Evolutionary conservation across 768 basidiomycete species (phyloP), one percentile per base, ranked within the genome.

Genomic region (Suillus clintonianus): DNA sequence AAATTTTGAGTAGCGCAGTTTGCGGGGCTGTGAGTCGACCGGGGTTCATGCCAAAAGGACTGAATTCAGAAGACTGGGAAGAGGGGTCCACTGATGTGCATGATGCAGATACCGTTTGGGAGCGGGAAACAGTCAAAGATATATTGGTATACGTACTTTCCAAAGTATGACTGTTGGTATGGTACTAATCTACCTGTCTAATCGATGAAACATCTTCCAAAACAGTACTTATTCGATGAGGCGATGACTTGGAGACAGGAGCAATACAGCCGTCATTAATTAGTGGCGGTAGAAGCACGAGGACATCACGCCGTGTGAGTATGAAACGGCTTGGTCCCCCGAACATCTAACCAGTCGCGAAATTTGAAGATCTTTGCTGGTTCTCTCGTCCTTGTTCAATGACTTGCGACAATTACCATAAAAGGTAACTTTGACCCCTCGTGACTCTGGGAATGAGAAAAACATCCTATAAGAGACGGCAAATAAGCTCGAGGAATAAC

Each of bases 1-100:
- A 93, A 71, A 75, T 91, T 3, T 73, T 93, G 62, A 85, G 85
- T 9, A 86, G 90, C 64, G 81, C 85, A 4, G 72, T 88, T 64
- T 87, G 82, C 69, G 85, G 87, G 34, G 89, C 89, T 15, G 77
- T 76, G 34, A 56, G 58, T 45, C 47, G 51, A 67, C 66, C 56
- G 59, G 65, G 60, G 61, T 60, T 30, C 55, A 64, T 57, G 65
- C 54, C 11, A 60, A 27, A n/a, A 66, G 51, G 62, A 72, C 17
- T 30, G 69, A 65, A 62, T 57, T 57, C 39, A 3, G 56, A 30
- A 3, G 56, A 30, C 19, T 41, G 39, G 56, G 62, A 50, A 37
- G 64, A 45, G 22, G 54, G 41, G 4, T 24, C 39, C 7, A 56
- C 59, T 10, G 42, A 57, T 8, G 39, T 57, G 5, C 37, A 57